Conservation (phyloP, 305 asterid species). For the Fraxinus ornus region DNA sequence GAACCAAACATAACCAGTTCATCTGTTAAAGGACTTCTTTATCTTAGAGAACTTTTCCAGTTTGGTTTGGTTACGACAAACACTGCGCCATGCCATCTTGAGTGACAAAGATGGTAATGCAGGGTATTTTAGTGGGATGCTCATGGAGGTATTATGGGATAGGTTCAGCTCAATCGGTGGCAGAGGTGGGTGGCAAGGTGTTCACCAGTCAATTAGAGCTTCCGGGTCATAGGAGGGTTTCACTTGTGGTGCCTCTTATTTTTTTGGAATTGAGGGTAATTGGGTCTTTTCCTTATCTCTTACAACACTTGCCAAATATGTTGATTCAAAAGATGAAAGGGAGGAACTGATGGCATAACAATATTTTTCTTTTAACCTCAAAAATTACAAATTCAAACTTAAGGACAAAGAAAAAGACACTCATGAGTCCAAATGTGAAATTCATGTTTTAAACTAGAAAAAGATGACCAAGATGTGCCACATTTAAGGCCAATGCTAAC, state of each 20-base stretch:
- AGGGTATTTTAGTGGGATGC: neutral
- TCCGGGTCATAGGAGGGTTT: neutral
- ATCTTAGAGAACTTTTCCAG: neutral
- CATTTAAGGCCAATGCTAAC: constrained; percentile 11
- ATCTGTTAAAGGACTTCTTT: neutral
- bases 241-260: neutral
- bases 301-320: neutral
- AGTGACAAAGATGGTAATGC: neutral
- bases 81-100: neutral
- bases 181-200: neutral
- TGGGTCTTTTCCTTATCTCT: neutral
- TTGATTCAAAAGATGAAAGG: neutral
- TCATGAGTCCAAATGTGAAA: neutral
- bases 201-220: neutral
- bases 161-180: neutral
- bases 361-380: constrained; percentile 4
- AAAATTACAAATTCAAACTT: neutral
- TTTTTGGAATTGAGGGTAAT: neutral
- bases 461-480: constrained; percentile 8
- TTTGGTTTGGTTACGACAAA: neutral
- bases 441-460: neutral
- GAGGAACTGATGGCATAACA: neutral
- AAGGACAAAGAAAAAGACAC: neutral
- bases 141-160: neutral
- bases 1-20: neutral